A percentile compares a stretch with the other conserved stretches of the same genome.
Conservation (phyloP, 768 basidiomycete genomes). For the Flagelloscypha sp. region DNA sequence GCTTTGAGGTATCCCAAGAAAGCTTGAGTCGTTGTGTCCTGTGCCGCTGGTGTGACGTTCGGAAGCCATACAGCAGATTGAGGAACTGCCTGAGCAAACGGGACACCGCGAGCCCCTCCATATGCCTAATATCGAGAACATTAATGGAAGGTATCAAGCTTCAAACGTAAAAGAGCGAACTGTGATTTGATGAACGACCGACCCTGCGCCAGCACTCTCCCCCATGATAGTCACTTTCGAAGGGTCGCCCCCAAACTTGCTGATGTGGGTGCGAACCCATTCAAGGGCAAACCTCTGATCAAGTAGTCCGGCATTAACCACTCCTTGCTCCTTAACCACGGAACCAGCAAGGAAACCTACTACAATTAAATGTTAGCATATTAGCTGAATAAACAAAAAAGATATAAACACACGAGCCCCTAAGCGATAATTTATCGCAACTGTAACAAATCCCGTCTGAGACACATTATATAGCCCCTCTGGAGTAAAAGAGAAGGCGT, state of each 20-base stretch:
- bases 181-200: not conserved
- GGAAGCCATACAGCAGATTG: too few species aligned
- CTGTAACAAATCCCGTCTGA: slow-evolving; percentile 22
- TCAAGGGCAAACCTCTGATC: slow-evolving; percentile 35
- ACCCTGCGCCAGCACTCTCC: slow-evolving; percentile 27
- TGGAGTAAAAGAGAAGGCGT: not conserved
- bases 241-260: slow-evolving; percentile 34
- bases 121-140: too few species aligned
- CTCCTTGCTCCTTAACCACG: slow-evolving; percentile 33
- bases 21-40: too few species aligned
- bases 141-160: too few species aligned
- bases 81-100: too few species aligned
- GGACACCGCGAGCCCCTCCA: too few species aligned
- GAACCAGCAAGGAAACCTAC: slow-evolving; percentile 37
- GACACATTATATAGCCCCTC: slow-evolving; percentile 20
- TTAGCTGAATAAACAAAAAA: not conserved
- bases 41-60: too few species aligned
- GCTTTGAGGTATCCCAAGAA: too few species aligned
- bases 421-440: slow-evolving; percentile 23
- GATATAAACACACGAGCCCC: slow-evolving; percentile 24
- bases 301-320: slow-evolving; percentile 39
- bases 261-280: slow-evolving; percentile 36
- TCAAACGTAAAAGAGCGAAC: too few species aligned
- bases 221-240: slow-evolving; percentile 34
- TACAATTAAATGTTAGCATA: slow-evolving; percentile 1